Evolutionary conservation across 2,329 filamentous ascomycete genomes (phyloP).

Genomic region (Epichloe sylvatica): DNA sequence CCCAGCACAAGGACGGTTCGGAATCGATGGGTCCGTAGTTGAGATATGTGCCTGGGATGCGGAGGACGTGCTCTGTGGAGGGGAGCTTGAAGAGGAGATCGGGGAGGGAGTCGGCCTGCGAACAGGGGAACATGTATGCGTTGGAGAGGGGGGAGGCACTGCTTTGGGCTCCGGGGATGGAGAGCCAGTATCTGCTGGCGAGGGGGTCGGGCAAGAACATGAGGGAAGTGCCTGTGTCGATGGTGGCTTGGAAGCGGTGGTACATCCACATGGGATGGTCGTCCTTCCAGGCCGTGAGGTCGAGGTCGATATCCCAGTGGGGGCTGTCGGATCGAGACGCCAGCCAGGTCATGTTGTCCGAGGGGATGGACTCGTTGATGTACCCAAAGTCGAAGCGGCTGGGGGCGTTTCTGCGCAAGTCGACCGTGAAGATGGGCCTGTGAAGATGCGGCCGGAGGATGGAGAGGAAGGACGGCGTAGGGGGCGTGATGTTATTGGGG

Average conservation of each 20-base stretch:
- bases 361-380: conserved; percentile 26
- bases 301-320: conserved; percentile 34
- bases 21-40: conserved; percentile 38
- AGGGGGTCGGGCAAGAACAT: conserved; percentile 44
- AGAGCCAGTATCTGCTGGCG: conserved; percentile 45
- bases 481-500: conserved; percentile 29
- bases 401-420: conserved; percentile 32
- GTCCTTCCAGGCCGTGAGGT: conserved; percentile 26
- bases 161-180: conserved; percentile 31
- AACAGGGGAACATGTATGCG: conserved; percentile 45
- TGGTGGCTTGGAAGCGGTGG: conserved; percentile 38
- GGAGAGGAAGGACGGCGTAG: conserved; percentile 31
- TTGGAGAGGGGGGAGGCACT: conserved; percentile 36
- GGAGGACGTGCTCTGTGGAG: conserved; percentile 34
- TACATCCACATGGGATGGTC: conserved; percentile 38
- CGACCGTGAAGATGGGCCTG: conserved; percentile 32
- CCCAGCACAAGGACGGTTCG: conserved; percentile 49
- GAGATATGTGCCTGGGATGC: conserved; percentile 40
- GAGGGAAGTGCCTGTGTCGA: conserved; percentile 57
- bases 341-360: conserved; percentile 30
- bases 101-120: conserved; percentile 37
- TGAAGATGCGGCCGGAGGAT: conserved; percentile 27
- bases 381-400: conserved; percentile 39
- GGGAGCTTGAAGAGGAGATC: conserved; percentile 42
- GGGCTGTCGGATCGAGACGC: conserved; percentile 17